Base-by-base conservation (phyloP, 1,139 yeast genomes). In the Pichia cactophila region DNA sequence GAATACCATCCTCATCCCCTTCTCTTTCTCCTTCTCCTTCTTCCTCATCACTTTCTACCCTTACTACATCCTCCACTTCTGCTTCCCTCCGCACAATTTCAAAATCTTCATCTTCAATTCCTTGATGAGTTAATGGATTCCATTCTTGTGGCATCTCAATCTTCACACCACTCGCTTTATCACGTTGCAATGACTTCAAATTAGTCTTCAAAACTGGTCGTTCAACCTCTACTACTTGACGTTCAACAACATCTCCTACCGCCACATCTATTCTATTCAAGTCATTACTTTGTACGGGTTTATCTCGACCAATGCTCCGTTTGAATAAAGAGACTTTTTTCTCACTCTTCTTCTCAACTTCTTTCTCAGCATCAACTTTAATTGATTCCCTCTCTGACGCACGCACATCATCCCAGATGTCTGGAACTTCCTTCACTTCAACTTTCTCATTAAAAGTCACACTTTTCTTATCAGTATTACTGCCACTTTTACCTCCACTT, bases 401-500 rank as follows among this genome's bases (percentile, higher is more conserved):
- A 43, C 60, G 73, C 33, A 78, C 66, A 44, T 74, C 75, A 33
- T 72, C 74, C 61, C 82, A 79, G 16, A 80, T 69, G 58, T 75
- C 78, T 46, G 79, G 84, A 29, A 82, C 72, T 56, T 80, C 82
- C 50, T 77, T 77, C n/a, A 82, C 72, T 49, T 80, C 77, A 44
- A 80, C 69, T 2, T 65, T 62, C 2, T 73, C 68, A 1, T 81
- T 74, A 64, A 81, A 81, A 23, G 75, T 69, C 26, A 81, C 86
- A 9, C 71, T 63, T 56, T 79, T 78, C 54, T 69, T 69, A n/a
- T 44, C 35, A 8, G 10, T 9, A 28, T 60, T 60, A 26, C 55
- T 42, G 16, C 20, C 10, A 9, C 26, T 7, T 7, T 26, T 33
- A 9, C 26, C 4, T 7, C 20, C 28, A 11, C 28, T 20, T 12